phyloP scores from a whole-genome alignment of 257 asterid genomes.

The Fraxinus anomala region DNA sequence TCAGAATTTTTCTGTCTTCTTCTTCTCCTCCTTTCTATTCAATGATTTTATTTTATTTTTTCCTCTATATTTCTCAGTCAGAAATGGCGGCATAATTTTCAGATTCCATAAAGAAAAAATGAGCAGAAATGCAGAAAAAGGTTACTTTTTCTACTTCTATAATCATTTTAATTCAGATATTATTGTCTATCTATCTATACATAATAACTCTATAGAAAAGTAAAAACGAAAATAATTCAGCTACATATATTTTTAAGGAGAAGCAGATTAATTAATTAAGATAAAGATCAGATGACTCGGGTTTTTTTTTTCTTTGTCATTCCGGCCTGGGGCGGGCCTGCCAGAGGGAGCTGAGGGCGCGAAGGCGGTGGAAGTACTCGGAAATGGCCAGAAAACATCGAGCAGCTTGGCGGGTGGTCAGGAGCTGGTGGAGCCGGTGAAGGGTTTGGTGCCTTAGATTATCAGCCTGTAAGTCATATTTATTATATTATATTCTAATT shows the following conservation, averaged over 20 bases:
- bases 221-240: neutral
- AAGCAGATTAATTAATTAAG: neutral
- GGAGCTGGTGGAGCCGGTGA: constrained; percentile 48
- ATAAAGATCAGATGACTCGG: neutral
- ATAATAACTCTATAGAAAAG: constrained; percentile 11
- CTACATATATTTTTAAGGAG: neutral
- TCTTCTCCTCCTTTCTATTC: neutral
- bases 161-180: constrained; percentile 13
- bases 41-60: neutral
- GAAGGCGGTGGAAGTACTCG: constrained; percentile 69
- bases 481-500: constrained; percentile 10
- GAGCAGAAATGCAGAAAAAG: neutral
- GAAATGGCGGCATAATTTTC: constrained; percentile 24
- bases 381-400: constrained; percentile 58
- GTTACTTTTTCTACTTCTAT: constrained; percentile 9
- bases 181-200: constrained; percentile 20
- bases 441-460: constrained; percentile 55
- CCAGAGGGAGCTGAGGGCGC: constrained; percentile 74
- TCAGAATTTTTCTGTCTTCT: too few species aligned
- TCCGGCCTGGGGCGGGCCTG: constrained; percentile 52
- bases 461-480: constrained; percentile 44
- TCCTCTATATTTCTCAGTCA: constrained; percentile 20
- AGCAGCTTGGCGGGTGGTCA: constrained; percentile 58
- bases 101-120: constrained; percentile 11
- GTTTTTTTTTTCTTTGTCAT: constrained; percentile 10